Evolutionary conservation across 352 stramenopile genomes (phyloP).

Genomic region (Phytophthora macrochlamydospora): DNA sequence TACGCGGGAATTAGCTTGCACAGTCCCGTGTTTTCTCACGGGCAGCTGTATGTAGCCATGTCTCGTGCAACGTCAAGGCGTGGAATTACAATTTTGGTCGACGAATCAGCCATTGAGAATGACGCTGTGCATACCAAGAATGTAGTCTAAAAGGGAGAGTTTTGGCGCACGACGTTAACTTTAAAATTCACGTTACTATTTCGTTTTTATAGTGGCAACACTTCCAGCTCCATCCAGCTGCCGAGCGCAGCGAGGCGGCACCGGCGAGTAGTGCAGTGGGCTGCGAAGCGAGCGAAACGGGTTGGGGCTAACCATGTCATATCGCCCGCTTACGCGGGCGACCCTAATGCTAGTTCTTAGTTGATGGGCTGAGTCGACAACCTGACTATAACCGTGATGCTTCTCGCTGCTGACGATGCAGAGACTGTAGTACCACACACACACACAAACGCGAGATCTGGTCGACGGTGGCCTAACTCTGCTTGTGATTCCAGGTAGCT

Average conservation of each 20-base stretch:
- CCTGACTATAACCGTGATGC: no score
- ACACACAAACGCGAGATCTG: no score
- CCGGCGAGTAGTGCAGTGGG: not conserved
- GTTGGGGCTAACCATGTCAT: not conserved
- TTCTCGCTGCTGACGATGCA: no score
- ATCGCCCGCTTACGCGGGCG: not conserved
- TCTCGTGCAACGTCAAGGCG: conserved; percentile 10
- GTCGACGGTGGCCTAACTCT: no score
- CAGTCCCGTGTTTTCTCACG: conserved; percentile 4
- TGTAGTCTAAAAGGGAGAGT: conserved; percentile 11
- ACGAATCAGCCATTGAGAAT: conserved; percentile 4
- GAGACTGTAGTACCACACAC: no score
- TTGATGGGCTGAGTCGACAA: no score
- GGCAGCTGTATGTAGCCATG: conserved; percentile 9
- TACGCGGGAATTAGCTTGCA: conserved; percentile 6
- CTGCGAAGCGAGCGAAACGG: not conserved
- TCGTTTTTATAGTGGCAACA: not conserved
- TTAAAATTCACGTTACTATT: not conserved
- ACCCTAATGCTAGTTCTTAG: not conserved
- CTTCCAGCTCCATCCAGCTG: not conserved
- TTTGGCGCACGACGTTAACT: not conserved
- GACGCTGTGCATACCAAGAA: conserved; percentile 3
- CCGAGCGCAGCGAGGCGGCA: not conserved
- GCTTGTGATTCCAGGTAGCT: no score
- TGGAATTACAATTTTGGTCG: conserved; percentile 3